Conservation (phyloP, 306 rosid species). For the Gillenia trifoliata region DNA sequence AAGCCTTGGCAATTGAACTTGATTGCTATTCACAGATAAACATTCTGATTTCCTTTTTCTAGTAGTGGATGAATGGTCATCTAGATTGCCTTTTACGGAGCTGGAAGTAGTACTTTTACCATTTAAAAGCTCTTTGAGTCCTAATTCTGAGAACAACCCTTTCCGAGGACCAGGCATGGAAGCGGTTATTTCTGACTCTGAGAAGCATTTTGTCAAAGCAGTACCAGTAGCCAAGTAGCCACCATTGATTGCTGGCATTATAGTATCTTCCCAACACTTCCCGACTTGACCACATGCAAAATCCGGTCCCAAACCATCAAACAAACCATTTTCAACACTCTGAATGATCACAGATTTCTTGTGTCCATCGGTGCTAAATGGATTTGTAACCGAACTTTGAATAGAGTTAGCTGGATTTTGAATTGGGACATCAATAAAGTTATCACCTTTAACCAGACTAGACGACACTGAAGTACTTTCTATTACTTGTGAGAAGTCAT, state of each 20-base stretch:
- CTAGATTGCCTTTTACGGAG: slow-evolving; percentile 35
- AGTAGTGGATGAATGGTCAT: slow-evolving; percentile 31
- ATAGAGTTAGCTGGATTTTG: slow-evolving; percentile 22
- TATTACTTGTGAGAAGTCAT: slow-evolving; percentile 31
- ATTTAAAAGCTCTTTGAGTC: slow-evolving; percentile 57
- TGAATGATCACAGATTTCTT: slow-evolving; percentile 23
- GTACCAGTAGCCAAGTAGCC: slow-evolving; percentile 18
- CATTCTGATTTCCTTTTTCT: slow-evolving; percentile 36
- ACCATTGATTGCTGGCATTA: slow-evolving; percentile 33
- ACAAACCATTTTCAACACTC: slow-evolving; percentile 24
- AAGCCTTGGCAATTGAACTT: slow-evolving; percentile 26
- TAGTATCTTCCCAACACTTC: slow-evolving; percentile 40
- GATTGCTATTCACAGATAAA: slow-evolving; percentile 34
- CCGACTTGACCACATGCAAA: slow-evolving; percentile 25
- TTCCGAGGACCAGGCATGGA: slow-evolving; percentile 31
- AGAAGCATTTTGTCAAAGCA: slow-evolving; percentile 32
- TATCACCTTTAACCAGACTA: slow-evolving; percentile 32
- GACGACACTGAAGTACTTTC: slow-evolving; percentile 33
- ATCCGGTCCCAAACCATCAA: slow-evolving; percentile 34
- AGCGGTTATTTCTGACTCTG: slow-evolving; percentile 33
- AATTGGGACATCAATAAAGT: slow-evolving; percentile 11
- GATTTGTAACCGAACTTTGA: slow-evolving; percentile 23
- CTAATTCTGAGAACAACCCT: slow-evolving; percentile 66
- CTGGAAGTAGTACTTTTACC: slow-evolving; percentile 35
- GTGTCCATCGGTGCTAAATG: slow-evolving; percentile 25